A percentile compares a stretch with the other conserved stretches of the same genome.
Evolutionary conservation across 2,329 filamentous ascomycete genomes (phyloP).

Genomic region (Aureobasidium sp.): DNA sequence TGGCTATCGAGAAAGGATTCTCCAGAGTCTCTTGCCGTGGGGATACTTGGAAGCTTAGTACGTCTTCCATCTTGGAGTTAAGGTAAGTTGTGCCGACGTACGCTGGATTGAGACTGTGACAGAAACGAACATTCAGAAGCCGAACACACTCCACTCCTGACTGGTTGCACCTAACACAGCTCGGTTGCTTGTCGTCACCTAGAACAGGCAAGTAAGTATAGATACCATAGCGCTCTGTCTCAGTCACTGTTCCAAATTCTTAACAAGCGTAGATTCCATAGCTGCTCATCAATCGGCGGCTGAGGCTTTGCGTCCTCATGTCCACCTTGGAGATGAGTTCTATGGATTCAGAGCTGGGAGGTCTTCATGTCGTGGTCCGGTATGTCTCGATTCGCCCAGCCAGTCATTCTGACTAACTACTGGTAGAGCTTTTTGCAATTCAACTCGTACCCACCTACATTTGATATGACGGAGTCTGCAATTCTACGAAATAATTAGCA

Average conservation of each 20-base stretch:
- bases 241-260: not conserved
- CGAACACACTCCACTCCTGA: slow-evolving; percentile 5
- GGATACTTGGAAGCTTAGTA: not conserved
- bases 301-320: not conserved
- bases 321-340: no score
- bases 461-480: not conserved
- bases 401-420: not conserved
- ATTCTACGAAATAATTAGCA: not conserved
- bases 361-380: not conserved
- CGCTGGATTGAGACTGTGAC: slow-evolving; percentile 12
- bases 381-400: no score
- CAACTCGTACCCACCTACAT: not conserved
- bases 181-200: slow-evolving; percentile 15
- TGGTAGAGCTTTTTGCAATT: not conserved
- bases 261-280: not conserved
- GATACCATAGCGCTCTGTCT: not conserved
- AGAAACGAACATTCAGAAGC: slow-evolving; percentile 5
- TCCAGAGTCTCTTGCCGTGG: not conserved
- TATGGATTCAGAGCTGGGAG: not conserved
- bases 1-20: not conserved
- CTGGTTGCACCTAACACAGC: not conserved
- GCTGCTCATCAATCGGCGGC: no score
- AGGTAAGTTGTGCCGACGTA: not conserved
- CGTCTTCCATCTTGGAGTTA: not conserved
- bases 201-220: not conserved